A percentile compares a stretch with the other conserved stretches of the same genome.
Evolutionary conservation across 768 basidiomycete genomes (phyloP).

Genomic region (Agrocybe chaxingu): DNA sequence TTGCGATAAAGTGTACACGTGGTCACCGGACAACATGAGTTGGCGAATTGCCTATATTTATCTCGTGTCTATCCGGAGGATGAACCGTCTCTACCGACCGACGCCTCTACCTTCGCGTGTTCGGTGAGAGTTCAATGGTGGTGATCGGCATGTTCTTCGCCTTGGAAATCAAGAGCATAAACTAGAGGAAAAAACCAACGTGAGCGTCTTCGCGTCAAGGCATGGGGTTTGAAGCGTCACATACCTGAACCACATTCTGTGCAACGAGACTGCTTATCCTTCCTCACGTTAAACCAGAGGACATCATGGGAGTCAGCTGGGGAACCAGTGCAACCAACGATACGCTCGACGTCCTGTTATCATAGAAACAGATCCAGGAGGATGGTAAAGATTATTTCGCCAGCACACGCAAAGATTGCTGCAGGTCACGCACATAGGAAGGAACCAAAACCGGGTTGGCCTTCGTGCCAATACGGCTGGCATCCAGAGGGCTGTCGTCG

Average conservation of each 20-base stretch:
- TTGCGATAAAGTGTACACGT: constrained; percentile 9
- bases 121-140: constrained; percentile 31
- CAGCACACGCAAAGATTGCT: background rate
- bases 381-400: background rate
- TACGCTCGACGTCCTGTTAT: constrained; percentile 70
- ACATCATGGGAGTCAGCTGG: constrained; percentile 96
- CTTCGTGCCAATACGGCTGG: constrained; percentile 84
- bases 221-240: constrained; percentile 20
- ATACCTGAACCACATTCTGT: constrained; percentile 90
- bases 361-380: constrained; percentile 5
- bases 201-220: background rate
- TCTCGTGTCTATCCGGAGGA: constrained; percentile 12
- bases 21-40: constrained; percentile 6
- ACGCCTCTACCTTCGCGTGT: constrained; percentile 1
- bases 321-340: constrained; percentile 91
- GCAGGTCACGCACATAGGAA: constrained; percentile 63
- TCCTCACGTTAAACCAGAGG: constrained; percentile 72
- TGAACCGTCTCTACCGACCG: constrained; percentile 7
- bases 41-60: constrained; percentile 15
- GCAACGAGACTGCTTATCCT: constrained; percentile 76
- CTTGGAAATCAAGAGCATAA: constrained; percentile 73
- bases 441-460: constrained; percentile 84
- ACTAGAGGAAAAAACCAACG: constrained; percentile 36
- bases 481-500: constrained; percentile 80
- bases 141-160: constrained; percentile 47